phyloP scores from a whole-genome alignment of 371 early-diverging fungal genomes.

The Mortierella sp. region DNA sequence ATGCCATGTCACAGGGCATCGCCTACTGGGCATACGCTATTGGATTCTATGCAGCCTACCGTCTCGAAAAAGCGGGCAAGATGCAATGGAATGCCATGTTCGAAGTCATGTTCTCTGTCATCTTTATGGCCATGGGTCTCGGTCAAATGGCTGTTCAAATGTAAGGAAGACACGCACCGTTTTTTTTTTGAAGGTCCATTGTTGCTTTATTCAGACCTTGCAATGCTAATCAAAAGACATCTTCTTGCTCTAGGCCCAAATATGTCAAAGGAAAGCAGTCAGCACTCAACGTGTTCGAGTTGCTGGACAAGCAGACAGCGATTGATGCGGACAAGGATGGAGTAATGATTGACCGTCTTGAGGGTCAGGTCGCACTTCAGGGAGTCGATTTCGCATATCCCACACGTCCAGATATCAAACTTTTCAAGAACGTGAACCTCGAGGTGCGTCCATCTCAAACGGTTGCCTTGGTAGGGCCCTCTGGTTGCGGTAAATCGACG shows the following conservation, averaged over 20 bases:
- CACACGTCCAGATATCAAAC: constrained; percentile 75
- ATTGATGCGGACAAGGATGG: constrained; percentile 80
- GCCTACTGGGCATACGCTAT: constrained; percentile 69
- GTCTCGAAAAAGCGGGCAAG: constrained; percentile 54
- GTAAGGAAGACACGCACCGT: no score
- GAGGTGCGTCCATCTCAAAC: constrained; percentile 79
- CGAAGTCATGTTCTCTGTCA: constrained; percentile 71
- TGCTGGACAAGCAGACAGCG: constrained; percentile 75
- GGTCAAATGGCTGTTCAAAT: constrained; percentile 55
- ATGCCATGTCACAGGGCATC: constrained; percentile 71
- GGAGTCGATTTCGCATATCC: constrained; percentile 85
- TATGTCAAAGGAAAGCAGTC: constrained; percentile 79
- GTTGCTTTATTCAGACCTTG: background rate
- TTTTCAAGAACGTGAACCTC: constrained; percentile 82
- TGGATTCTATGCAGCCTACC: constrained; percentile 65
- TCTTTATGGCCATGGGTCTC: constrained; percentile 74
- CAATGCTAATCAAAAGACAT: background rate
- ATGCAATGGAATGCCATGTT: constrained; percentile 61
- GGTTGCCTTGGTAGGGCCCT: constrained; percentile 89
- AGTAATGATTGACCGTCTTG: constrained; percentile 56
- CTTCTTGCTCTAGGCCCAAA: constrained; percentile 63
- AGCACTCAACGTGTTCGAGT: constrained; percentile 76
- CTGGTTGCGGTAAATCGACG: constrained; percentile 91
- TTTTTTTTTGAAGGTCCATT: background rate
- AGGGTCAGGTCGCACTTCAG: constrained; percentile 63